Base-by-base conservation (phyloP, 148 eudicot genomes). In the Persicaria tinctoria region DNA sequence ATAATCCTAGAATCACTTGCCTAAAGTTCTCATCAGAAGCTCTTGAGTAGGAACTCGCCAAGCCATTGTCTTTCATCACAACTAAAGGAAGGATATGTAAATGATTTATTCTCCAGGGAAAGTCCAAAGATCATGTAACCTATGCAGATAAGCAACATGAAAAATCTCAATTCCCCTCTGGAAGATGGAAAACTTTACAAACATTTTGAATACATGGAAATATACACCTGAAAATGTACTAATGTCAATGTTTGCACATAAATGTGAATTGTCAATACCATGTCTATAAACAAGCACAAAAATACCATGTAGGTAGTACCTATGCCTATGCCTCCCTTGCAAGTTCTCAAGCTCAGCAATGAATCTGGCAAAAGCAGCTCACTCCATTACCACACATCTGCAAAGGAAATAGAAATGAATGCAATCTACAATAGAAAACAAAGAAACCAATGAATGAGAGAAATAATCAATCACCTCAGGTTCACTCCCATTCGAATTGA, bases 361-460 rank as follows among this genome's bases (percentile, higher is more conserved):
- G 75, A 84, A 96, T 88, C 89, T 89, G 77, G 97, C 99, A 84
- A 96, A 92, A 93, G 27, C 97, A 96, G 74, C 97, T 84, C 56
- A 92, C 90, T 81, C 99, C 99, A 83, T 92, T 96, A 70, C 99
- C 99, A 78, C 99, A 96, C 99, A 96, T 96, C 99, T 96, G 76
- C 12, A 76, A 48, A 23, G 46, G 69, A 48, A 13, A 72, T 51
- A 70, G 18, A 38, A 78, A 51, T 63, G 46, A 32, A 38, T 3
- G 68, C 68, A 59, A 59, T 59, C 64, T 59, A 11, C 64, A 17
- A 6, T 2, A 59, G 8, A 18, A 18, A 59, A 59, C 41, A 8
- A 18, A 59, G 32, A 59, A 7, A 18, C 6, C 8, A 59, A 18
- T 20, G 8, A 18, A 59, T 59, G 64, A 59, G 7, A 32, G 80